Evolutionary conservation across 2,329 filamentous ascomycete species (phyloP).

Genomic region (Arthroderma sp.): DNA sequence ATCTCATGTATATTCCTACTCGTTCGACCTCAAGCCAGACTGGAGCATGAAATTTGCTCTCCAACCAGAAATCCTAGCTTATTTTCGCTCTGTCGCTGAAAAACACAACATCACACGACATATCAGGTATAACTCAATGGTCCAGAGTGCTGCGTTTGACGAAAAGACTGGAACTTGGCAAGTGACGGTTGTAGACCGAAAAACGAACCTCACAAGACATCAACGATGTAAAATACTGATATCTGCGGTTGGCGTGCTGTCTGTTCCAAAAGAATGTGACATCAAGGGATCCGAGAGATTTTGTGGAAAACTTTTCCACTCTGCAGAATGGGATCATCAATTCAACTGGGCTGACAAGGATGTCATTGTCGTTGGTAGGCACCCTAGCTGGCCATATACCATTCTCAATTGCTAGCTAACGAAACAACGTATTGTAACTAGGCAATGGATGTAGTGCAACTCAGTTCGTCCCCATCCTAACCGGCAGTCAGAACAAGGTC

Average conservation of each 20-base stretch:
- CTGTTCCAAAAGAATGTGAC: constrained; percentile 20
- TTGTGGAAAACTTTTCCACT: constrained; percentile 30
- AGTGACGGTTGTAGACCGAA: constrained; percentile 19
- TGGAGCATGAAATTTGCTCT: constrained; percentile 29
- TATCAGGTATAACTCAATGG: constrained; percentile 17
- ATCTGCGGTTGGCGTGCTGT: constrained; percentile 23
- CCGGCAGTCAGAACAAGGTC: constrained; percentile 25
- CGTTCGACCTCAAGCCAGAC: constrained; percentile 32
- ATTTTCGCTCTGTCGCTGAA: constrained; percentile 17
- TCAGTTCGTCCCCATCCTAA: constrained; percentile 38
- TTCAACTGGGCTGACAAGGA: constrained; percentile 30
- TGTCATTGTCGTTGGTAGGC: constrained; percentile 29
- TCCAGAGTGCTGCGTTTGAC: constrained; percentile 16
- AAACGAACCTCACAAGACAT: constrained; percentile 15
- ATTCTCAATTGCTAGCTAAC: background rate
- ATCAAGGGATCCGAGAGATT: constrained; percentile 24
- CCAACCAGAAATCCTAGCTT: constrained; percentile 27
- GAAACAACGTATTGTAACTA: constrained; percentile 9
- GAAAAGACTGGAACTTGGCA: constrained; percentile 19
- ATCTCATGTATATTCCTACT: constrained; percentile 34
- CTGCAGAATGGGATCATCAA: constrained; percentile 32
- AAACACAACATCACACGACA: constrained; percentile 16
- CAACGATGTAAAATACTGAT: constrained; percentile 20
- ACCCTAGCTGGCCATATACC: background rate
- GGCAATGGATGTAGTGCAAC: constrained; percentile 40